A percentile compares a stretch with the other conserved stretches of the same genome.
phyloP scores from a whole-genome alignment of 306 rosid species.

The Sphenostylis stenocarpa region DNA sequence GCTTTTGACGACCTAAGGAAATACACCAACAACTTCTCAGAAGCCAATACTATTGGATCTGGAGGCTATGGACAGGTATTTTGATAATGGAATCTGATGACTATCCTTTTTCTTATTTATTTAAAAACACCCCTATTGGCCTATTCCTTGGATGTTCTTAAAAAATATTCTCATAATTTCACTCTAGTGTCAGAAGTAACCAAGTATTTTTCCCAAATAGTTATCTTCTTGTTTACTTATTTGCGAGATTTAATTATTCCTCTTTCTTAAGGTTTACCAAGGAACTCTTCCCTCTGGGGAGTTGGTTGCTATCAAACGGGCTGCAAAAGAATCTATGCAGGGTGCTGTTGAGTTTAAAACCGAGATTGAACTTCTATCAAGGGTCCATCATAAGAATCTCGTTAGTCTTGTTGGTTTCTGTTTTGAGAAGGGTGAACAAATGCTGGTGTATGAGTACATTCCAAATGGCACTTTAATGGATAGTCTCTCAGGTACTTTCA shows the following conservation, averaged over 20 bases:
- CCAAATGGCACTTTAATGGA: constrained; percentile 74
- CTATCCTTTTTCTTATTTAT: background rate
- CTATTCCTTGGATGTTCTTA: constrained; percentile 3
- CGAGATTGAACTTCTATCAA: constrained; percentile 87
- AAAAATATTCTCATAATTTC: background rate
- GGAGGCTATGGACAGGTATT: constrained; percentile 91
- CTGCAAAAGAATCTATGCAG: constrained; percentile 68
- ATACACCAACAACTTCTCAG: constrained; percentile 58
- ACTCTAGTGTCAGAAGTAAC: constrained; percentile 10
- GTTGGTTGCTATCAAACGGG: constrained; percentile 72
- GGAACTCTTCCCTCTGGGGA: constrained; percentile 62
- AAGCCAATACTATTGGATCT: constrained; percentile 46
- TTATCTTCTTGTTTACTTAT: constrained; percentile 3
- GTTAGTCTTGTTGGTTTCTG: constrained; percentile 79
- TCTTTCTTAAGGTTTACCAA: constrained; percentile 57
- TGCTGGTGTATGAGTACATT: constrained; percentile 73
- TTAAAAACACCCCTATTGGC: background rate
- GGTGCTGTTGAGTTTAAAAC: constrained; percentile 73
- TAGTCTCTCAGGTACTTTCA: constrained; percentile 64
- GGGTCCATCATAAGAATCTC: constrained; percentile 86
- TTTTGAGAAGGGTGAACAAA: constrained; percentile 80
- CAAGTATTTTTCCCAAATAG: background rate
- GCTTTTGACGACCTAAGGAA: constrained; percentile 66
- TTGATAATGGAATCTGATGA: constrained; percentile 1
- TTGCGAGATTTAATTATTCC: constrained; percentile 24